These are phyloP conservation scores for Paramyrothecium sp. DNA, from an alignment of 2,329 filamentous ascomycete species.

Conservation along the genomic window DNA sequence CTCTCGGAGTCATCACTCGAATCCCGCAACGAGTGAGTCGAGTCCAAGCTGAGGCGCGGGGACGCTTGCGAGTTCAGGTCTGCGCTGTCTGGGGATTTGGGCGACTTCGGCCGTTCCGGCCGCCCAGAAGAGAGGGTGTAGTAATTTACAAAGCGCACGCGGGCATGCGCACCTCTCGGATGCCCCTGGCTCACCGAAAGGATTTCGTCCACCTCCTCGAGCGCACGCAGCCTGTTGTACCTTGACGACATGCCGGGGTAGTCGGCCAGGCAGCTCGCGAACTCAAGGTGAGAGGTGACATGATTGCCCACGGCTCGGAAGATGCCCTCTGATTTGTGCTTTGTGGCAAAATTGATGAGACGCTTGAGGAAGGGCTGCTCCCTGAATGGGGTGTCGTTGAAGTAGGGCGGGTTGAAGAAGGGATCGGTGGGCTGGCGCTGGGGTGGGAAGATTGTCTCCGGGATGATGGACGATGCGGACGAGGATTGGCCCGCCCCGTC, in stretches of 20 bases:
- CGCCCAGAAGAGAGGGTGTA: constrained; percentile 83
- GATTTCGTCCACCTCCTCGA: constrained; percentile 69
- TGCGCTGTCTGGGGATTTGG: background rate
- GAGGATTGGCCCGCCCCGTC: constrained; percentile 7
- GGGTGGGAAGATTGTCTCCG: background rate
- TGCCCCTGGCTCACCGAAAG: constrained; percentile 18
- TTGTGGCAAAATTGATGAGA: constrained; percentile 74
- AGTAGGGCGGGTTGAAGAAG: constrained; percentile 73
- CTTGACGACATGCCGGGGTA: constrained; percentile 66
- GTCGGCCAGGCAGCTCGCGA: constrained; percentile 78
- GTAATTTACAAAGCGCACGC: constrained; percentile 83
- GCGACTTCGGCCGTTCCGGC: constrained; percentile 43
- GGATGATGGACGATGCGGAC: constrained; percentile 10
- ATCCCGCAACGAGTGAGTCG: background rate
- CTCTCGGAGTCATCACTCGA: no score
- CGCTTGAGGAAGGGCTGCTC: constrained; percentile 68
- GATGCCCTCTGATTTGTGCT: constrained; percentile 71
- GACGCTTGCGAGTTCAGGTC: background rate
- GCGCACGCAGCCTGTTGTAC: constrained; percentile 65
- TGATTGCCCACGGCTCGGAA: constrained; percentile 69
- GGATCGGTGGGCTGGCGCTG: constrained; percentile 42
- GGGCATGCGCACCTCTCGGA: constrained; percentile 29
- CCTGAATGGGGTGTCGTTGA: constrained; percentile 69
- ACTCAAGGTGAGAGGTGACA: constrained; percentile 78
- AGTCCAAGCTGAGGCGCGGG: background rate